A percentile compares a stretch with the other conserved stretches of the same genome.
Conservation (phyloP, 2,329 filamentous ascomycete species). For the Talaromyces sp. region DNA sequence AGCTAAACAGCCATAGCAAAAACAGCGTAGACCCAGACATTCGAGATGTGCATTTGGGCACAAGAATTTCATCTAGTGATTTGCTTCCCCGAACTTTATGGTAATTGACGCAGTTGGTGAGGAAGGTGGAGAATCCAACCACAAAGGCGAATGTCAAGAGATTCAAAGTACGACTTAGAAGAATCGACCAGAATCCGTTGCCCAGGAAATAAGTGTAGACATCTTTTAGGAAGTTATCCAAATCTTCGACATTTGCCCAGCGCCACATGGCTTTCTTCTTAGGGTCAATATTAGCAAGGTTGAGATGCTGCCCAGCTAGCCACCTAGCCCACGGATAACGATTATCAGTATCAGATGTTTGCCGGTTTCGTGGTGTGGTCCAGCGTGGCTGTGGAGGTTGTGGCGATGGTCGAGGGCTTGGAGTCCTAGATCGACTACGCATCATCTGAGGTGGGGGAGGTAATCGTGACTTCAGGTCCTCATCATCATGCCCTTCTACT, state of each 20-base stretch:
- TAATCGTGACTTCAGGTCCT: constrained; percentile 42
- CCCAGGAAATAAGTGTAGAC: constrained; percentile 86
- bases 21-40: constrained; percentile 79
- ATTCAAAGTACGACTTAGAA: constrained; percentile 71
- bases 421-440: constrained; percentile 22
- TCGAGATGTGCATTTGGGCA: constrained; percentile 72
- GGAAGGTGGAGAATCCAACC: constrained; percentile 77
- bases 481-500: constrained; percentile 55
- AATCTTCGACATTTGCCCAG: constrained; percentile 87
- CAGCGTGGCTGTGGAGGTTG: constrained; percentile 52
- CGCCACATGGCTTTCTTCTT: constrained; percentile 85
- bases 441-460: constrained; percentile 35
- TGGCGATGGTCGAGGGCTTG: constrained; percentile 45
- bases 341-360: constrained; percentile 33
- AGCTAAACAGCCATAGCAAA: constrained; percentile 78
- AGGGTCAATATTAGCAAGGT: constrained; percentile 54
- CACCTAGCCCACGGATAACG: constrained; percentile 28
- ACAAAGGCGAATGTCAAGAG: constrained; percentile 83
- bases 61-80: constrained; percentile 61
- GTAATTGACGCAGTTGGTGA: constrained; percentile 86
- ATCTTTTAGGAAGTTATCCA: constrained; percentile 82
- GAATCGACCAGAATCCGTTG: constrained; percentile 82
- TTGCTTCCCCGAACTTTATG: constrained; percentile 69
- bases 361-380: constrained; percentile 52
- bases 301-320: constrained; percentile 34